A percentile compares a stretch with the other conserved stretches of the same genome.
Conservation (phyloP, 768 basidiomycete species). For the Kwoniella newhampshirensis region DNA sequence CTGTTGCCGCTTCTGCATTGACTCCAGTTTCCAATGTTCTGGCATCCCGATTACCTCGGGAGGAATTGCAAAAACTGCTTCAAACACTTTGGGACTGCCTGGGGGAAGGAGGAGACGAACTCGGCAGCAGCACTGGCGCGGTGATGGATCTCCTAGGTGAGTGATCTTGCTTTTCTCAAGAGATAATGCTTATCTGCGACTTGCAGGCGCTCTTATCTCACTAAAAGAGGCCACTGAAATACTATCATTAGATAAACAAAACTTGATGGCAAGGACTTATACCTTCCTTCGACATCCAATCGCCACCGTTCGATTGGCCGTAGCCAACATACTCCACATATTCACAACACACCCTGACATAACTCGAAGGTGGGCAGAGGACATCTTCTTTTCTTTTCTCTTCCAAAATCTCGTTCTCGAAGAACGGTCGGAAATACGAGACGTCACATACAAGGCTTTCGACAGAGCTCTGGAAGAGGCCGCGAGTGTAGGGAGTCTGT, state of each 20-base stretch:
- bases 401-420: constrained; percentile 94
- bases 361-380: constrained; percentile 72
- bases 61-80: constrained; percentile 70
- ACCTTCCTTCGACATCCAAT: constrained; percentile 98
- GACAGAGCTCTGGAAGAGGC: constrained; percentile 64
- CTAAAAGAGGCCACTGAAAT: constrained; percentile 75
- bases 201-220: constrained; percentile 73
- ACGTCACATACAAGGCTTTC: constrained; percentile 73
- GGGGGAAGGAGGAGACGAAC: constrained; percentile 89
- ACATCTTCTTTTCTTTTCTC: constrained; percentile 74
- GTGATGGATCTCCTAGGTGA: constrained; percentile 96
- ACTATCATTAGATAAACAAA: constrained; percentile 54
- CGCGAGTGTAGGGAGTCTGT: constrained; percentile 52
- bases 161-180: constrained; percentile 21
- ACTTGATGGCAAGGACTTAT: constrained; percentile 70
- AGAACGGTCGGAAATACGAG: constrained; percentile 79
- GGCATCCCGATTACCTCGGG: constrained; percentile 67
- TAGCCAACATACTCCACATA: constrained; percentile 80
- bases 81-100: constrained; percentile 87
- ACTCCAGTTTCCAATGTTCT: constrained; percentile 81
- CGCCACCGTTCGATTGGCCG: constrained; percentile 83
- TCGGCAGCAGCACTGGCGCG: constrained; percentile 92
- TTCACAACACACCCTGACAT: constrained; percentile 78
- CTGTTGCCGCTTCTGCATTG: constrained; percentile 88
- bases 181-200: not conserved